Evolutionary conservation across 352 stramenopile species (phyloP).

Genomic region (Elongisporangium anandrum): DNA sequence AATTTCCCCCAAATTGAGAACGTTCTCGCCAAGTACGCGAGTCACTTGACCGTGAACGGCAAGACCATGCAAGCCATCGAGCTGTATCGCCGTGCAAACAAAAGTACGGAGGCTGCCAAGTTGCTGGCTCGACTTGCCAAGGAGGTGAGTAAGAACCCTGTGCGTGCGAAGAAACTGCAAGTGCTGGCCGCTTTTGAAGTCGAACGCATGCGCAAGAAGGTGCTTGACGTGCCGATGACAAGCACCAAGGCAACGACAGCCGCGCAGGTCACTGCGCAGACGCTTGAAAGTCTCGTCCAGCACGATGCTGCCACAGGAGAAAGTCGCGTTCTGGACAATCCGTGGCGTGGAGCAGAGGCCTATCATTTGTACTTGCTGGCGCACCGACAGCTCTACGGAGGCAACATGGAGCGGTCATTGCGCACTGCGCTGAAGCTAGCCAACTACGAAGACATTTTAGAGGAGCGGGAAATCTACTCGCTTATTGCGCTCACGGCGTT

Average conservation of each 20-base stretch:
- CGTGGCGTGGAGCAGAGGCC: slow-evolving; percentile 91
- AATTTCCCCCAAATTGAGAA: slow-evolving; percentile 94
- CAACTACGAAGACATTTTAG: slow-evolving; percentile 91
- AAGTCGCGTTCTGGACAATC: slow-evolving; percentile 86
- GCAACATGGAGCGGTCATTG: slow-evolving; percentile 77
- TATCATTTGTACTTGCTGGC: slow-evolving; percentile 93
- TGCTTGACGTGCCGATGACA: slow-evolving; percentile 71
- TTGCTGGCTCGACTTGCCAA: slow-evolving; percentile 86
- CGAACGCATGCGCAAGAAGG: slow-evolving; percentile 89
- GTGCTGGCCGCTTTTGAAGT: slow-evolving; percentile 93
- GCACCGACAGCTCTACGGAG: slow-evolving; percentile 89
- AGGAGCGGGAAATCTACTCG: slow-evolving; percentile 90
- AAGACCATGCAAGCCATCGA: slow-evolving; percentile 90
- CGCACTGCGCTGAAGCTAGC: slow-evolving; percentile 85
- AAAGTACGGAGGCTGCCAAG: slow-evolving; percentile 90
- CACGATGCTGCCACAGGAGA: slow-evolving; percentile 80
- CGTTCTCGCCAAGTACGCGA: slow-evolving; percentile 88
- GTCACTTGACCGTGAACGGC: slow-evolving; percentile 76
- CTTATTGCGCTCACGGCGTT: slow-evolving; percentile 91
- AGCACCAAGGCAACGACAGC: slow-evolving; percentile 63
- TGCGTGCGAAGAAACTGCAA: slow-evolving; percentile 92
- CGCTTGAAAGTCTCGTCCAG: slow-evolving; percentile 89
- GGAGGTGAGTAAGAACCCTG: slow-evolving; percentile 75
- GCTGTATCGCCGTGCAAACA: slow-evolving; percentile 90
- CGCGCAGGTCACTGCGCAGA: slow-evolving; percentile 85